Evolutionary conservation across 1,139 yeast species (phyloP).

Genomic region (Sugiyamaella sp.): DNA sequence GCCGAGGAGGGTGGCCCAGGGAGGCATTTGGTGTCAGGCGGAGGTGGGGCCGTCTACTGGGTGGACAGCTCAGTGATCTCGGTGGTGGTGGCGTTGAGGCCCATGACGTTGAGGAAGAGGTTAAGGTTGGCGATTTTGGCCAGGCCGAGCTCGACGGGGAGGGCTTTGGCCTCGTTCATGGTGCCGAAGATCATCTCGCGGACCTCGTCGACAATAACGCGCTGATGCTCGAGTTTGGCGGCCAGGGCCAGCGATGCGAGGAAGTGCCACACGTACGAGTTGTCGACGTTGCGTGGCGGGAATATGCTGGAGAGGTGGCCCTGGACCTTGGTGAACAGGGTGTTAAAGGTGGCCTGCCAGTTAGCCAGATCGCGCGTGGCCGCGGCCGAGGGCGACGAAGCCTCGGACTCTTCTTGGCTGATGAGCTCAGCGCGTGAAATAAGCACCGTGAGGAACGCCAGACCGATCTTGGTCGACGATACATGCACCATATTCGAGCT

Average conservation of each 20-base stretch:
- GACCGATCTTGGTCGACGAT: slow-evolving; percentile 81
- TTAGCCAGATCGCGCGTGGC: slow-evolving; percentile 54
- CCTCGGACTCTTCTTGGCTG: slow-evolving; percentile 69
- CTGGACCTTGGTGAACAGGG: slow-evolving; percentile 76
- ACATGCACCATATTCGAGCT: slow-evolving; percentile 60
- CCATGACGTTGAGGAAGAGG: slow-evolving; percentile 94
- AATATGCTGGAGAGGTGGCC: slow-evolving; percentile 77
- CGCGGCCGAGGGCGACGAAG: slow-evolving; percentile 43
- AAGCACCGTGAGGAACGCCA: slow-evolving; percentile 82
- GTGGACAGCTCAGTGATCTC: slow-evolving; percentile 41
- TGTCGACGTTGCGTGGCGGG: slow-evolving; percentile 77
- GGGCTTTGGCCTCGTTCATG: slow-evolving; percentile 77
- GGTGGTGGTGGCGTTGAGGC: slow-evolving; percentile 75
- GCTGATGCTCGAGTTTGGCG: slow-evolving; percentile 90
- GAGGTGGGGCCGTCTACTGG: background rate
- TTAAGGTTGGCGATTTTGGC: slow-evolving; percentile 78
- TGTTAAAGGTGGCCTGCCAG: slow-evolving; percentile 86
- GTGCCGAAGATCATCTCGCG: slow-evolving; percentile 92
- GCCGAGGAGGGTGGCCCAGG: background rate
- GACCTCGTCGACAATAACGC: slow-evolving; percentile 92
- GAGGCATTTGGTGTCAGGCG: background rate
- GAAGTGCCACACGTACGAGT: slow-evolving; percentile 94
- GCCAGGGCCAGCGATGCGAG: slow-evolving; percentile 92
- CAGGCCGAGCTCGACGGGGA: slow-evolving; percentile 56
- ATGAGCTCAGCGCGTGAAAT: slow-evolving; percentile 91